Percentiles rank a stretch among this genome's conserved stretches.
phyloP scores from a whole-genome alignment of 441 rosid species.

The Manihot esculenta region DNA sequence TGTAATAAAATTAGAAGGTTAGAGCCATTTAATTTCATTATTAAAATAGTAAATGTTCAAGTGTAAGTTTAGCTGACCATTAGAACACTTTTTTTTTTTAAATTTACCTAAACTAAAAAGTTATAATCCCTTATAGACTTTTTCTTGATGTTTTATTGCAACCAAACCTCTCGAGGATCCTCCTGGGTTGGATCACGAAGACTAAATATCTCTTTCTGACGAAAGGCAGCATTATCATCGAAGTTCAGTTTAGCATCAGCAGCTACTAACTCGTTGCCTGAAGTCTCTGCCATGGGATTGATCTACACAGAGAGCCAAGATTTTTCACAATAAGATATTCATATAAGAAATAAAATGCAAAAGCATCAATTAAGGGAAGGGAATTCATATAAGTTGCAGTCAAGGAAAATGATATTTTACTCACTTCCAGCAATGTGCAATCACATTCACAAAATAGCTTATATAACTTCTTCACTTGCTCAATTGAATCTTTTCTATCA shows the following conservation, averaged over 20 bases:
- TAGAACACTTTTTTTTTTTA: no score
- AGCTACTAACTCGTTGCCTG: slow-evolving; percentile 81
- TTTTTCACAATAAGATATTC: slow-evolving; percentile 12
- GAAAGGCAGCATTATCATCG: slow-evolving; percentile 95
- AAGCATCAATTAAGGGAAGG: background rate
- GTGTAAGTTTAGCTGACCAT: no score
- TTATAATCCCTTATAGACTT: background rate
- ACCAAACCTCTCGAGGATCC: slow-evolving; percentile 92
- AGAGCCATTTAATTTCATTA: no score
- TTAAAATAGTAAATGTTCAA: no score
- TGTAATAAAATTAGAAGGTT: no score
- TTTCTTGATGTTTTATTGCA: background rate
- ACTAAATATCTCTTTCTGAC: slow-evolving; percentile 75
- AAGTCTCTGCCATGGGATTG: slow-evolving; percentile 95
- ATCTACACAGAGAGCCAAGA: slow-evolving; percentile 48
- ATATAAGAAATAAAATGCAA: slow-evolving; percentile 1
- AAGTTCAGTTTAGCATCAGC: slow-evolving; percentile 99
- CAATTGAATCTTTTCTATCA: slow-evolving; percentile 75
- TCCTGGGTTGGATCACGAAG: slow-evolving; percentile 93
- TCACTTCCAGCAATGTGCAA: slow-evolving; percentile 96
- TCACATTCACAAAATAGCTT: slow-evolving; percentile 75
- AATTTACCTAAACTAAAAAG: background rate
- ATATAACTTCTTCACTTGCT: slow-evolving; percentile 96
- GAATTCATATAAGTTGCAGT: background rate
- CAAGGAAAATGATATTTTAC: slow-evolving; percentile 29